A percentile compares a stretch with the other conserved stretches of the same genome.
Evolutionary conservation across 2,329 filamentous ascomycete species (phyloP).

Genomic region (Cladosporium sp.): DNA sequence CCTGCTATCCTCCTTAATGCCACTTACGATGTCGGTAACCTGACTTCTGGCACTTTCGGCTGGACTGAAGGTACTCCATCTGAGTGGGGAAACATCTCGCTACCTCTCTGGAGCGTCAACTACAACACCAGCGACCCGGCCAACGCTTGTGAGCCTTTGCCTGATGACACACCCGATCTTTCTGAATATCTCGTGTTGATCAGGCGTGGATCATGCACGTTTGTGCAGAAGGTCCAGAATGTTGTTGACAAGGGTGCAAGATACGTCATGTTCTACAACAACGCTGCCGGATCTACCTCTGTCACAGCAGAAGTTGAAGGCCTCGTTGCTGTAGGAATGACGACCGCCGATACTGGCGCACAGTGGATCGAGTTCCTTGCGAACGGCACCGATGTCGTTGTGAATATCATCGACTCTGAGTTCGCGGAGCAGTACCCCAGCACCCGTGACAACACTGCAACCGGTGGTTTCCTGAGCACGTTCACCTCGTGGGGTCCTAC

Average conservation of each 20-base stretch:
- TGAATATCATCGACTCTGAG: slow-evolving; percentile 23
- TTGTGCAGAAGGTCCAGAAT: slow-evolving; percentile 51
- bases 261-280: slow-evolving; percentile 62
- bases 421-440: slow-evolving; percentile 15
- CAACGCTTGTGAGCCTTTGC: slow-evolving; percentile 51
- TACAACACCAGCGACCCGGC: slow-evolving; percentile 46
- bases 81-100: slow-evolving; percentile 33
- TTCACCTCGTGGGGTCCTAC: slow-evolving; percentile 60
- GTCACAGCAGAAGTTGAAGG: slow-evolving; percentile 18
- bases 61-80: slow-evolving; percentile 33
- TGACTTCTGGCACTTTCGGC: slow-evolving; percentile 32
- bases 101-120: slow-evolving; percentile 36
- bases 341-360: slow-evolving; percentile 23
- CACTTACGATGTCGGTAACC: slow-evolving; percentile 30
- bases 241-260: slow-evolving; percentile 53
- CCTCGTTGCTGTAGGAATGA: slow-evolving; percentile 22
- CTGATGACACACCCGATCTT: slow-evolving; percentile 54
- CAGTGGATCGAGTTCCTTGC: slow-evolving; percentile 19
- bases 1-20: slow-evolving; percentile 33
- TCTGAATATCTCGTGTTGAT: slow-evolving; percentile 56
- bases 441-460: slow-evolving; percentile 19
- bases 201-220: slow-evolving; percentile 55
- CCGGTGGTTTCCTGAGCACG: slow-evolving; percentile 50
- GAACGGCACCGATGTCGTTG: slow-evolving; percentile 16
- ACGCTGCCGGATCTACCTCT: slow-evolving; percentile 17